Base-by-base conservation (phyloP, 331 rosid species). In the Quercus phellos region DNA sequence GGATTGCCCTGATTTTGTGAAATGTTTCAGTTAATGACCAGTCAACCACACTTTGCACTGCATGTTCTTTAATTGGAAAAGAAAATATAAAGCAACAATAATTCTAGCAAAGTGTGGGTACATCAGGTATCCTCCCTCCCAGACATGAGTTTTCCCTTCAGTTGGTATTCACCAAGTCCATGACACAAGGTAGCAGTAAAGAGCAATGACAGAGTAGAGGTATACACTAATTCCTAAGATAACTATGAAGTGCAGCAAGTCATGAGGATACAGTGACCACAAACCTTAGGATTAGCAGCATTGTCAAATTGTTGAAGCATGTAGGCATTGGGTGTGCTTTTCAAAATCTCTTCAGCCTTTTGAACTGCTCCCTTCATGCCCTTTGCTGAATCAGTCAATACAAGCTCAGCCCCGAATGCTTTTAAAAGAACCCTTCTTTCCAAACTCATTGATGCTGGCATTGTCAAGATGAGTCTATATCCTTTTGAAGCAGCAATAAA, bases 331-430 rank as follows among this genome's bases (percentile, higher is more conserved):
- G 97, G 96, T 61, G 94, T 95, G 19, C 53, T 91, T 64, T 90
- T 88, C 72, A 85, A 51, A 82, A 95, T 95, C 89, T 92, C 96
- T 90, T 94, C 99, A 71, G 99, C 99, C 83, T 91, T 94, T 83
- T 92, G 96, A 80, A 95, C 99, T 60, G 99, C 97, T 74, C 99
- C 99, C 79, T 92, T 95, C 98, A 95, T 88, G 78, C 99, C 99
- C 89, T 92, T 91, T 24, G 96, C 90, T 30, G 99, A 80, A 53
- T 91, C 92, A 14, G 99, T 95, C 82, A 95, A 79, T 78, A 95
- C 89, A 80, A 95, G 98, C 77, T 92, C 98, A 76, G 99, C 99
- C 68, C 99, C 99, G 83, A 95, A 95, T 67, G 99, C 98, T 85
- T 95, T 95, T 32, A 95, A 76, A 78, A 95, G 91, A 81, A 95